These are phyloP conservation scores for Mycena venus DNA, from an alignment of 768 basidiomycete genomes.

Conservation along the genomic window DNA sequence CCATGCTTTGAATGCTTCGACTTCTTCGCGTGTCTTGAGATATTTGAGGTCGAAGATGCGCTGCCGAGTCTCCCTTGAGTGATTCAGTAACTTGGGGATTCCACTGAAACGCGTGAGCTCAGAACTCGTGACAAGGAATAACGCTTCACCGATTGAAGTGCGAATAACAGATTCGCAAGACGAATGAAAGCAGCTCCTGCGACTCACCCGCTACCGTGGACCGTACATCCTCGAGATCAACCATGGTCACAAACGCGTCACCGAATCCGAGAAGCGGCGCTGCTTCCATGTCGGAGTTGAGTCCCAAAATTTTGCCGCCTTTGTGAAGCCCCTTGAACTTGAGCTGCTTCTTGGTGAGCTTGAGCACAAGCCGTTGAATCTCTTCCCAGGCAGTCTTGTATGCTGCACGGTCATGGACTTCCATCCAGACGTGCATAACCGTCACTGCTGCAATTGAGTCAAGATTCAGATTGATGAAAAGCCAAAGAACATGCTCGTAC, in stretches of 20 bases:
- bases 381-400: constrained; percentile 11
- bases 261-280: constrained; percentile 19
- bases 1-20: no score
- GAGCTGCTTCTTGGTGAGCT: background rate
- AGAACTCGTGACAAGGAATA: no score
- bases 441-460: constrained; percentile 10
- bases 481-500: background rate
- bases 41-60: no score
- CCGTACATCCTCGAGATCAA: constrained; percentile 14
- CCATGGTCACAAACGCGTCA: constrained; percentile 1
- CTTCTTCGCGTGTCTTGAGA: no score
- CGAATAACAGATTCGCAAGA: no score
- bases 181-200: no score
- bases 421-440: constrained; percentile 24
- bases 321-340: constrained; percentile 17
- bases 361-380: no score
- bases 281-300: constrained; percentile 27
- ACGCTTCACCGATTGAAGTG: no score
- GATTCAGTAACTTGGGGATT: no score
- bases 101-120: no score
- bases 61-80: no score
- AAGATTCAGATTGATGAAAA: background rate
- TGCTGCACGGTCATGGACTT: constrained; percentile 5
- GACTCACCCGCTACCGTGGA: no score
- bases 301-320: constrained; percentile 9